phyloP scores from a whole-genome alignment of 352 stramenopile genomes.

The Pythium rhizo-oryzae region DNA sequence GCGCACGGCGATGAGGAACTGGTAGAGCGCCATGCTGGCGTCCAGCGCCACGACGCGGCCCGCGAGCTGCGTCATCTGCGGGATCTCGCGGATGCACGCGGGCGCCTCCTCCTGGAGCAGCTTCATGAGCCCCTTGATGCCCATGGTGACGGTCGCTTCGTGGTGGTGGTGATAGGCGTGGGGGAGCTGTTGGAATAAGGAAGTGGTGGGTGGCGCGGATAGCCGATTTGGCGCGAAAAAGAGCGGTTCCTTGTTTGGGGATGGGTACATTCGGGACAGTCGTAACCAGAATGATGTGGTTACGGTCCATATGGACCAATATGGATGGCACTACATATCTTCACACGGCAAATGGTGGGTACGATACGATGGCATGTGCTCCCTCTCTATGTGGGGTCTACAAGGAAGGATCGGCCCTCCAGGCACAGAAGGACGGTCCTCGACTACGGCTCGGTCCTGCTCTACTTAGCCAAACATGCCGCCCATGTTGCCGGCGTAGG shows the following conservation, averaged over 20 bases:
- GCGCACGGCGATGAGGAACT: constrained; percentile 95
- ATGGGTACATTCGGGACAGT: background rate
- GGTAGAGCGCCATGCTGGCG: constrained; percentile 99
- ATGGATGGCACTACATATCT: background rate
- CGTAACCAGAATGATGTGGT: background rate
- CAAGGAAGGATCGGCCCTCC: background rate
- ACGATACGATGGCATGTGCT: background rate
- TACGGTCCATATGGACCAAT: constrained; percentile 16
- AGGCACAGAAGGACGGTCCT: background rate
- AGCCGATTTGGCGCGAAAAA: background rate
- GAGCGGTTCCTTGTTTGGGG: constrained; percentile 1
- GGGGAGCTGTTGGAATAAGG: background rate
- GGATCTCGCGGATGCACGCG: constrained; percentile 94
- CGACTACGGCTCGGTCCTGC: background rate
- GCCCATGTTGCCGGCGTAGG: constrained; percentile 91
- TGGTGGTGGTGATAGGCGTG: background rate
- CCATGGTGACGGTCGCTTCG: constrained; percentile 69
- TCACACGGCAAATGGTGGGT: background rate
- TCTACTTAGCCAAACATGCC: constrained; percentile 79
- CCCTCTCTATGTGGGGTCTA: background rate
- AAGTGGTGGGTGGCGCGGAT: constrained; percentile 9
- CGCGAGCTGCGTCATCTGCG: constrained; percentile 93
- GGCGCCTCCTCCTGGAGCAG: constrained; percentile 97
- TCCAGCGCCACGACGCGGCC: constrained; percentile 98
- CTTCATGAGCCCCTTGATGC: constrained; percentile 99